Conservation (phyloP, 768 basidiomycete species). For the Collybiopsis confluens region DNA sequence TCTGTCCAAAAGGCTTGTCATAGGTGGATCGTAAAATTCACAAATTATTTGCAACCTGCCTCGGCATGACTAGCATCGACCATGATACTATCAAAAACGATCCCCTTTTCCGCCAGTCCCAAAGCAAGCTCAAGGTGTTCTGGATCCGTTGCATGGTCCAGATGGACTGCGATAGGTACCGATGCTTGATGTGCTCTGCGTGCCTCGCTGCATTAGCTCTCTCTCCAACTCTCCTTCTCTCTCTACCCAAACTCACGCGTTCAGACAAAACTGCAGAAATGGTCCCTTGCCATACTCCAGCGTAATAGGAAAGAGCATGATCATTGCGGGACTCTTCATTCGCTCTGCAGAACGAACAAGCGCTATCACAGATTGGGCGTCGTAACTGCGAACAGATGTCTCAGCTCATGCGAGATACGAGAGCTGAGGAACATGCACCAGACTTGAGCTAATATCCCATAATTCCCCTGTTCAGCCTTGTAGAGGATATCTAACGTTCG, state of each 20-base stretch:
- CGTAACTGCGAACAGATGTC: slow-evolving; percentile 28
- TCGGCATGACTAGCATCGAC: slow-evolving; percentile 48
- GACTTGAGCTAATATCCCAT: slow-evolving; percentile 39
- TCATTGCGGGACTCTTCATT: slow-evolving; percentile 39
- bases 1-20: slow-evolving; percentile 21
- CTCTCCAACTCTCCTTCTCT: too few species aligned
- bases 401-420: neutral
- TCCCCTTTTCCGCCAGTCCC: slow-evolving; percentile 39
- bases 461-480: slow-evolving; percentile 36
- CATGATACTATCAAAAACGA: slow-evolving; percentile 47
- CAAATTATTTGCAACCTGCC: slow-evolving; percentile 20
- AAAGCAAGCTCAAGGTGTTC: slow-evolving; percentile 43
- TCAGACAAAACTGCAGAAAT: slow-evolving; percentile 40
- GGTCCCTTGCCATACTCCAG: slow-evolving; percentile 42
- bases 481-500: slow-evolving; percentile 36
- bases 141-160: slow-evolving; percentile 44
- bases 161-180: slow-evolving; percentile 45
- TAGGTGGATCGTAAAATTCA: neutral
- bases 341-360: slow-evolving; percentile 46
- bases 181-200: slow-evolving; percentile 38
- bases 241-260: slow-evolving; percentile 31
- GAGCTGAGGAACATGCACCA: too few species aligned
- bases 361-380: slow-evolving; percentile 39
- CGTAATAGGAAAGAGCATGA: slow-evolving; percentile 43
- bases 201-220: too few species aligned